Evolutionary conservation across 345 rosid genomes (phyloP).

Genomic region (Eucalyptus pauciflora): DNA sequence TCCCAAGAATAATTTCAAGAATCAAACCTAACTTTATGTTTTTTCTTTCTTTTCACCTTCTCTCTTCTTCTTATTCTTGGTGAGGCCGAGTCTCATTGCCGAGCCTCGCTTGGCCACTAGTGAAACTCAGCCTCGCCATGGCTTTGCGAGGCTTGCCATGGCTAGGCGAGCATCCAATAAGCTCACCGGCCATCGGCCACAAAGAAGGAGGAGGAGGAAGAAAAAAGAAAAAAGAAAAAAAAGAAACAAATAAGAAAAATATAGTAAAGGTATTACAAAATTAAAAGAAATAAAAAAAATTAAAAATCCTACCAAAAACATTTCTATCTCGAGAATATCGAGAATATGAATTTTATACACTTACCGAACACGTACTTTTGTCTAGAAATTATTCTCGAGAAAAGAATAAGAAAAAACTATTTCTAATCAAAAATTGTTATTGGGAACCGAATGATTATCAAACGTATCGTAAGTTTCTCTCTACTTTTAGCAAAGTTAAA

Average conservation of each 20-base stretch:
- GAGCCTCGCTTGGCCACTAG: accelerated
- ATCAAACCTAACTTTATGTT: accelerated
- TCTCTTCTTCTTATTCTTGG: no score
- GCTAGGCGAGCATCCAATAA: accelerated
- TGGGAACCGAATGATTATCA: accelerated
- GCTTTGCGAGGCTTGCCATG: accelerated
- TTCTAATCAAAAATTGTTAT: no score
- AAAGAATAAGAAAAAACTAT: accelerated
- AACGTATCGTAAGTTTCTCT: accelerated
- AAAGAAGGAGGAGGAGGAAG: accelerated
- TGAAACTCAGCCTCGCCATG: accelerated
- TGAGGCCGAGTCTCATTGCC: accelerated
- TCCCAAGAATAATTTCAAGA: accelerated
- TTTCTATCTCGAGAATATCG: accelerated
- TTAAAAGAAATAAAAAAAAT: no score
- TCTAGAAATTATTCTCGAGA: accelerated
- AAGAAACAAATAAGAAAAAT: no score
- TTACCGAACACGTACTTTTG: accelerated
- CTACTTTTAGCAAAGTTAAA: background rate
- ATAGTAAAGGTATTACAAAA: no score
- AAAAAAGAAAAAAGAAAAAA: no score
- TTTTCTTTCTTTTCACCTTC: no score
- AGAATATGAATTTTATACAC: accelerated
- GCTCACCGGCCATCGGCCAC: accelerated
- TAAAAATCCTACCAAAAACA: no score